Evolutionary conservation across 2,329 filamentous ascomycete genomes (phyloP).

Genomic region (Trichoderma sp.): DNA sequence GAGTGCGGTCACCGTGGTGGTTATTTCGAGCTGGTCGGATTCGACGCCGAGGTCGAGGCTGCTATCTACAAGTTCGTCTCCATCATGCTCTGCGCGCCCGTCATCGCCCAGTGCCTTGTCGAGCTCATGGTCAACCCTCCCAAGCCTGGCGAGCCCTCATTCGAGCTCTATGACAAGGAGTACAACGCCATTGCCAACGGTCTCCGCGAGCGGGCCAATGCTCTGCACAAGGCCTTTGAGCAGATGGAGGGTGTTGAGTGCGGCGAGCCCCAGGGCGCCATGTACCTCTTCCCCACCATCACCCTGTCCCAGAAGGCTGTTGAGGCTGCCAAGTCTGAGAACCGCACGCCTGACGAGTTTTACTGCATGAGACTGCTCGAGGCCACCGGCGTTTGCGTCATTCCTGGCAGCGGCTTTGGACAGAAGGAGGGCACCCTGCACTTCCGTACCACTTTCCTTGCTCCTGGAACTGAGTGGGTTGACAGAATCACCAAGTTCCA

Average conservation of each 20-base stretch:
- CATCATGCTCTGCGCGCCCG: slow-evolving; percentile 94
- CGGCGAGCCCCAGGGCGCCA: slow-evolving; percentile 86
- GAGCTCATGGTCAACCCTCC: slow-evolving; percentile 99
- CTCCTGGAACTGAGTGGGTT: slow-evolving; percentile 95
- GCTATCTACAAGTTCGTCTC: slow-evolving; percentile 99
- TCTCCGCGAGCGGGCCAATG: slow-evolving; percentile 76
- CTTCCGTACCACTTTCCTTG: slow-evolving; percentile 95
- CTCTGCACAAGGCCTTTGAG: slow-evolving; percentile 86
- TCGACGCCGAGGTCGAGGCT: slow-evolving; percentile 80
- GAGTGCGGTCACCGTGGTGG: slow-evolving; percentile 97
- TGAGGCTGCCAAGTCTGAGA: slow-evolving; percentile 74
- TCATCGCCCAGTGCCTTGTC: slow-evolving; percentile 93
- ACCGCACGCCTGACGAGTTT: slow-evolving; percentile 83
- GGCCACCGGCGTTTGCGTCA: slow-evolving; percentile 91
- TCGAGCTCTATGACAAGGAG: slow-evolving; percentile 81
- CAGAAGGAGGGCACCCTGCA: slow-evolving; percentile 90
- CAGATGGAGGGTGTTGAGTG: slow-evolving; percentile 97
- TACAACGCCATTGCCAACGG: slow-evolving; percentile 81
- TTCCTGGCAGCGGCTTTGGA: slow-evolving; percentile 90
- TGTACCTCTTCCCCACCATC: slow-evolving; percentile 99
- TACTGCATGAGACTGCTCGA: slow-evolving; percentile 92
- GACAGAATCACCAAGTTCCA: slow-evolving; percentile 88
- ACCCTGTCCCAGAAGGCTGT: slow-evolving; percentile 74
- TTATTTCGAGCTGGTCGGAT: slow-evolving; percentile 94
- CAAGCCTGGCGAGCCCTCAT: slow-evolving; percentile 77